Conservation (phyloP, 78 protist genomes). For the Cavenderia fasciculata region DNA sequence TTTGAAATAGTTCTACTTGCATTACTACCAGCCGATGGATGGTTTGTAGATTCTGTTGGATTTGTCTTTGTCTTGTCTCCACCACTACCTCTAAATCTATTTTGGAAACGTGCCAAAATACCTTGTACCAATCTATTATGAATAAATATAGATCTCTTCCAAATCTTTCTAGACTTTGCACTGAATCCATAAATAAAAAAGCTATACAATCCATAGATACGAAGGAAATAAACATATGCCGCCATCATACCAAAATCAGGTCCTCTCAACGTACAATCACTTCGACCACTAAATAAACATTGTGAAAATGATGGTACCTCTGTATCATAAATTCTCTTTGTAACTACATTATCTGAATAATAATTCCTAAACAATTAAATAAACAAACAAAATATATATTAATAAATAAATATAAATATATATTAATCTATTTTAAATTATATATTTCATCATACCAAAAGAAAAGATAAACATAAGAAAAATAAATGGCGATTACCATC, state of each 20-base stretch:
- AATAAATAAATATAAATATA: slow-evolving; percentile 13
- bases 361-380: too few species aligned
- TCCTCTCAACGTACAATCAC: background rate
- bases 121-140: too few species aligned
- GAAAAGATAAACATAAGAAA: slow-evolving; percentile 15
- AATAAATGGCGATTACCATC: slow-evolving; percentile 18
- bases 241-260: slow-evolving; percentile 1
- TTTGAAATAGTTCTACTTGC: too few species aligned
- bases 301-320: background rate
- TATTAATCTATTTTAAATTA: slow-evolving; percentile 2
- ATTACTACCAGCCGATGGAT: too few species aligned
- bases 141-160: too few species aligned
- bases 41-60: too few species aligned
- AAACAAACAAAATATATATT: too few species aligned
- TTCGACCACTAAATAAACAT: too few species aligned
- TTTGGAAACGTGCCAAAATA: too few species aligned
- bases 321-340: background rate
- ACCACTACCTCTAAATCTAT: too few species aligned
- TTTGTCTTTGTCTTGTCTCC: too few species aligned
- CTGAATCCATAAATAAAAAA: slow-evolving; percentile 9
- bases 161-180: too few species aligned
- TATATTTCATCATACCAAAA: slow-evolving; percentile 46
- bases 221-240: background rate
- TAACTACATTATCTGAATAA: background rate
- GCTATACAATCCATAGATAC: slow-evolving; percentile 18